Base-by-base conservation (phyloP, 495 filamentous ascomycete species). In the Letharia columbiana region DNA sequence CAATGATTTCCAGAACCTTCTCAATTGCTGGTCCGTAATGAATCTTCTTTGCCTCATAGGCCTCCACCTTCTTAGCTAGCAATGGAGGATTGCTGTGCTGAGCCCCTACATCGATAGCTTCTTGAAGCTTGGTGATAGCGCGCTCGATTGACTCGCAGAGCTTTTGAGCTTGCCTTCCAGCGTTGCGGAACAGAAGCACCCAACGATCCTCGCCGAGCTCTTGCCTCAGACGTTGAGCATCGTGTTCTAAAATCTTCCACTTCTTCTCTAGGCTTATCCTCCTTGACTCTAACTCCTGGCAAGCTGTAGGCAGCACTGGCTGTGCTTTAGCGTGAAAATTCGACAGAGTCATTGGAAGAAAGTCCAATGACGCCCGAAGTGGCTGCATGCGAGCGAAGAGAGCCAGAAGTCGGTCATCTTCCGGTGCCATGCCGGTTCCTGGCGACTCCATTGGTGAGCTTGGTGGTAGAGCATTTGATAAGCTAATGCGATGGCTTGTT, bases 21-120 rank as follows among this genome's bases (percentile, higher is more conserved):
- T 92, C 91, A 70, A 98, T 96, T 4, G 94, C 91, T n/a, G 91
- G 90, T 10, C 92, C 87, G 73, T 97, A 98, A 74, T 98, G 93
- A 68, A 86, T 85, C 74, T 92, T 96, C 80, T 97, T 98, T 35
- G 90, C 90, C 76, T 97, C 92, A 76, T 96, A 98, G 66, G 82
- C 95, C 76, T 96, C 91, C 33, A 96, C 86, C 73, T 89, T 91
- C 76, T 91, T 92, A 62, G 82, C 81, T 71, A 91, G 81, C 1
- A 78, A 76, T 0, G 84, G 77, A 31, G 83, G 83, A 67, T 89
- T 89, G 39, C 86, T 87, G 31, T 90, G 73, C 57, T 91, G 87
- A 66, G 86, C 81, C 31, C 86, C 87, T 5, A 82, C 77, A 69
- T 96, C 91, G 20, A 93, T 76, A 28, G 85, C 87, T 71, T 97